Base-by-base conservation (phyloP, 345 rosid species). In the Punica granatum region DNA sequence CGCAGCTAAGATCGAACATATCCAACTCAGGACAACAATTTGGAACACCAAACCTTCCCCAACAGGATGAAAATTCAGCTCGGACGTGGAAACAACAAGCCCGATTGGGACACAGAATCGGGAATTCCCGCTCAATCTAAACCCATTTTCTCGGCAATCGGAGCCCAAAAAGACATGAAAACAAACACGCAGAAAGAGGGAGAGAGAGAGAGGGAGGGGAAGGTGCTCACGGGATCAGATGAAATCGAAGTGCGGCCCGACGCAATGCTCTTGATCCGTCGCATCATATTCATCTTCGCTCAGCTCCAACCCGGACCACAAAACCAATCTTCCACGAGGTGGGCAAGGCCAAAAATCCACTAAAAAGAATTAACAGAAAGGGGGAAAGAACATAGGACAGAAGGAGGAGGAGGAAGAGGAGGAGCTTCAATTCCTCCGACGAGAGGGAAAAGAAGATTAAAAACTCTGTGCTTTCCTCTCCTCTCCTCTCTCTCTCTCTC, bases 211-310 rank as follows among this genome's bases (percentile, higher is more conserved):
- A 58, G 33, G 12, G 51, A 30, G 7, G 23, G n/a, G 25, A n/a
- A 39, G 36, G 34, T 49, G 65, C 85, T 80, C 70, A 90, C 99
- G 37, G 90, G 84, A 76, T 95, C 94, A 62, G 98, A 92, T 35
- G 98, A 88, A 32, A 81, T 48, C 16, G 92, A 95, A 62, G 83
- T 72, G 19, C 97, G 98, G 61, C 94, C 98, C 25, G 99, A 95
- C 36, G 99, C 98, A 67, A 92, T 83, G 92, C 96, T 92, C 83
- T 90, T 92, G 69, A 95, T 85, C 42, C 99, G 85, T 54, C 97
- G 98, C 88, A 95, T 81, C 81, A 95, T 87, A 82, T 88, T 88
- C 98, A 92, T 95, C 46, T 56, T 73, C 16, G 35, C 8, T 7
- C n/a, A 4, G 71, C 0, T 69, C 34, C 75, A 4, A 56, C 25